Base-by-base conservation (phyloP, 2,329 filamentous ascomycete genomes). In the Pseudogymnoascus sp. region DNA sequence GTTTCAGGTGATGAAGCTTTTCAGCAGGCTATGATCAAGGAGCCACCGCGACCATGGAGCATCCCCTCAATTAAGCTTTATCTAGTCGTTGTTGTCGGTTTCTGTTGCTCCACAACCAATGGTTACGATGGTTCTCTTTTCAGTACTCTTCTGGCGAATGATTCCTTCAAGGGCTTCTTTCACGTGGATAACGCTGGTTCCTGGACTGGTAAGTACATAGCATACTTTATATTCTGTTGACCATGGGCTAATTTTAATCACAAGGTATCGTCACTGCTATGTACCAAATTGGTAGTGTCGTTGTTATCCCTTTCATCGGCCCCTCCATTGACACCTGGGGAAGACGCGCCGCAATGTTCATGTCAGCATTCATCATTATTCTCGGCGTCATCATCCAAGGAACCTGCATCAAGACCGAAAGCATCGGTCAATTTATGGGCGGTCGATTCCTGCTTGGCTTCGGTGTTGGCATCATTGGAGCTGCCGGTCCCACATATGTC, bases 401-500 rank as follows among this genome's bases (percentile, higher is more conserved):
- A 4, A 75, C 79, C 11, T 37, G 32, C 32, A 38, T 58, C n/a
- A 67, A 65, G 60, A 74, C 77, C 28, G 67, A 73, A 60, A 74
- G 73, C 59, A 72, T 77, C 1, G 74, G 72, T 14, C 77, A 79
- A 61, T 83, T 85, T 69, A 80, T 85, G 71, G 79, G 73, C 2
- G 78, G 79, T 6, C 75, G 79, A 18, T 80, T 81, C 67, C 66
- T 81, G 16, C 74, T 81, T 20, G 79, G 79, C 9, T 81, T 80
- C 61, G 83, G 83, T 58, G 81, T 83, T 47, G 77, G 79, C 3
- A 83, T 87, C 62, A 78, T 79, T 6, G 77, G 80, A 4, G 77
- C 81, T 3, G 82, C 82, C 4, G 83, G 81, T 1, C 84, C 84
- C 1, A 79, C 82, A 18, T 86, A 85, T 68, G 79, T 81, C 30